Conservation (phyloP, 192 early-diverging fungal genomes). For the Backusella mclennaniae region DNA sequence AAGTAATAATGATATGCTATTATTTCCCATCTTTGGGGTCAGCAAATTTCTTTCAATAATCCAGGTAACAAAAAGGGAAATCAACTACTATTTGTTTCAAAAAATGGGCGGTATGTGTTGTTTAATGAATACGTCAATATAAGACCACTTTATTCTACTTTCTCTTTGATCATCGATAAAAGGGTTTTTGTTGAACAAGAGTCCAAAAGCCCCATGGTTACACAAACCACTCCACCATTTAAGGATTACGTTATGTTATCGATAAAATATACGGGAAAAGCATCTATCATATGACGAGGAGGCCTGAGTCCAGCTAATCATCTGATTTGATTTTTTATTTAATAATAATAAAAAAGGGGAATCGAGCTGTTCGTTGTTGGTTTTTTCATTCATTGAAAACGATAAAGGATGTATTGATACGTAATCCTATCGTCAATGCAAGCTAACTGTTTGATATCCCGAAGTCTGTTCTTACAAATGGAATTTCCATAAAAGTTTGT, state of each 20-base stretch:
- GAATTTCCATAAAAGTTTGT: slow-evolving; percentile 5
- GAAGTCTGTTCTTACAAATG: neutral
- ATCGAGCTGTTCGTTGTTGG: neutral
- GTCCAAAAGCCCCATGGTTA: neutral
- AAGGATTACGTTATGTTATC: slow-evolving; percentile 1
- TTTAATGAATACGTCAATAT: neutral
- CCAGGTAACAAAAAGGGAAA: no score
- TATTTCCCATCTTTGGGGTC: neutral
- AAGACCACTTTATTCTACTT: neutral
- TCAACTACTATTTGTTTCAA: neutral
- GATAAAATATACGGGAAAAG: slow-evolving; percentile 1
- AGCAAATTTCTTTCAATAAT: no score
- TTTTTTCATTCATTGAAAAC: neutral
- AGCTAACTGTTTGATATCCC: neutral
- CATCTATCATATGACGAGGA: neutral
- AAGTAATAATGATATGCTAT: neutral
- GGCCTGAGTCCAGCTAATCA: neutral
- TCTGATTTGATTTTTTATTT: neutral
- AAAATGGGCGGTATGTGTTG: neutral
- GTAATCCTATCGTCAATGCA: slow-evolving; percentile 4
- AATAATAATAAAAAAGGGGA: neutral
- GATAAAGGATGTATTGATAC: neutral
- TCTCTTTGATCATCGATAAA: neutral
- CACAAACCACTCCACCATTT: neutral
- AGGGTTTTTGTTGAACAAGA: neutral